phyloP scores from a whole-genome alignment of 768 basidiomycete species.

The Mycena alexandri region DNA sequence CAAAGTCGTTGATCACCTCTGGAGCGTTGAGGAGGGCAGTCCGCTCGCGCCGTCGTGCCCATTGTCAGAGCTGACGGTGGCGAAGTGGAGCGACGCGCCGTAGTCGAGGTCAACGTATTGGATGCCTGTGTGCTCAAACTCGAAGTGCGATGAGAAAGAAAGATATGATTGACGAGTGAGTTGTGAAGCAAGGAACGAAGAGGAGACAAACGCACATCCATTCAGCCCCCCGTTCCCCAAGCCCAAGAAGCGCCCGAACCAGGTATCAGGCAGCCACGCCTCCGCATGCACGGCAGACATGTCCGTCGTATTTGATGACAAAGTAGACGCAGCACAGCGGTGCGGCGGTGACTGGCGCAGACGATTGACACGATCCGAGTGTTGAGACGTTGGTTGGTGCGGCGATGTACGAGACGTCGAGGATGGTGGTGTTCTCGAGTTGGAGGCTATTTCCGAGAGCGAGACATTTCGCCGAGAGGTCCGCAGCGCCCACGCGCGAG shows the following conservation, averaged over 20 bases:
- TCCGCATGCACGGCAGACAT: slow-evolving; percentile 29
- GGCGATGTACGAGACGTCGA: slow-evolving; percentile 22
- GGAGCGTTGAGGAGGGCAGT: slow-evolving; percentile 35
- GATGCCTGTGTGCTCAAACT: slow-evolving; percentile 25
- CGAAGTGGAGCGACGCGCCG: slow-evolving; percentile 34
- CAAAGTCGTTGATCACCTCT: slow-evolving; percentile 41
- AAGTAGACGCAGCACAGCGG: slow-evolving; percentile 30
- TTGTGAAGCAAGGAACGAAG: too few species aligned
- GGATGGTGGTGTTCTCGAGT: slow-evolving; percentile 28
- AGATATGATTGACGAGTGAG: neutral
- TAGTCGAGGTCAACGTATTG: slow-evolving; percentile 25
- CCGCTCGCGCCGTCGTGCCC: slow-evolving; percentile 39
- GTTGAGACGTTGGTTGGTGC: slow-evolving; percentile 18
- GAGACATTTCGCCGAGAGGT: slow-evolving; percentile 6
- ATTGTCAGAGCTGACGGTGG: slow-evolving; percentile 38
- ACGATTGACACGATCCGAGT: slow-evolving; percentile 21
- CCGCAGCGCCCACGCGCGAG: neutral
- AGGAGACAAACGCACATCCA: slow-evolving; percentile 25
- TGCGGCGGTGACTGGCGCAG: slow-evolving; percentile 6
- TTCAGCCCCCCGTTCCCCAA: slow-evolving; percentile 33
- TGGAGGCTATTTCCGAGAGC: slow-evolving; percentile 10
- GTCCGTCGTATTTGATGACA: slow-evolving; percentile 26
- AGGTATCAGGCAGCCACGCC: slow-evolving; percentile 34
- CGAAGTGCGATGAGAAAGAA: neutral
- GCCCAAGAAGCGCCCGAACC: slow-evolving; percentile 29